Evolutionary conservation across 176 grass and related monocot species (phyloP), one percentile per base, ranked within the genome.

Genomic region (Cocos nucifera): DNA sequence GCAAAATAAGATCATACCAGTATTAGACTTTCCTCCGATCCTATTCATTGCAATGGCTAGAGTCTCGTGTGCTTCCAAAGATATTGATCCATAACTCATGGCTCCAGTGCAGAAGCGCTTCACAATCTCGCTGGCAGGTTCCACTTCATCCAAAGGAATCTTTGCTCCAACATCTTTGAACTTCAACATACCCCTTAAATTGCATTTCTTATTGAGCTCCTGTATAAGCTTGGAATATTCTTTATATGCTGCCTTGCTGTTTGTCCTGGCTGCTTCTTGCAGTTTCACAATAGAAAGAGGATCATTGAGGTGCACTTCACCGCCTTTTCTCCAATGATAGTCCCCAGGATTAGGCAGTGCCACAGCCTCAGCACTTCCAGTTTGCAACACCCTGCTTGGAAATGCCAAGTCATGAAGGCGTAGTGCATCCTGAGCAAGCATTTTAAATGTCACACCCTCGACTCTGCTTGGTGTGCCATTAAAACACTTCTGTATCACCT

Each of bases 51-150:
- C 93, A 57, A 86, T 78, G 62, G 93, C 93, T 76, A 98, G 87
- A 28, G 93, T 63, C 49, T 81, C 89, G 77, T 98, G 93, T 54
- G 93, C 93, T 84, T 98, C 93, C 29, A 98, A 67, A 4, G 93
- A 98, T 82, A 98, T 98, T 69, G 93, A 98, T 27, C 93, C 93
- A 80, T 98, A 98, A 88, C 93, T 98, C 93, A 98, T 98, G 0
- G 93, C 93, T 50, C 93, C 93, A 6, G 93, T 98, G 79, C 70
- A 76, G 53, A 98, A 98, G 44, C 87, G 83, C 55, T 98, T 98
- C 28, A 98, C 93, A 9, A 98, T 92, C 62, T 98, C 82, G 65
- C 80, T 85, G 50, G 81, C 81, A 72, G 93, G 84, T 80, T 98
- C 84, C 56, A 98, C 81, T 61, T 98, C 93, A 50, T 89, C 87